Base-by-base conservation (phyloP, 1,284 basidiomycete genomes). In the Ganoderma leucocontextum region DNA sequence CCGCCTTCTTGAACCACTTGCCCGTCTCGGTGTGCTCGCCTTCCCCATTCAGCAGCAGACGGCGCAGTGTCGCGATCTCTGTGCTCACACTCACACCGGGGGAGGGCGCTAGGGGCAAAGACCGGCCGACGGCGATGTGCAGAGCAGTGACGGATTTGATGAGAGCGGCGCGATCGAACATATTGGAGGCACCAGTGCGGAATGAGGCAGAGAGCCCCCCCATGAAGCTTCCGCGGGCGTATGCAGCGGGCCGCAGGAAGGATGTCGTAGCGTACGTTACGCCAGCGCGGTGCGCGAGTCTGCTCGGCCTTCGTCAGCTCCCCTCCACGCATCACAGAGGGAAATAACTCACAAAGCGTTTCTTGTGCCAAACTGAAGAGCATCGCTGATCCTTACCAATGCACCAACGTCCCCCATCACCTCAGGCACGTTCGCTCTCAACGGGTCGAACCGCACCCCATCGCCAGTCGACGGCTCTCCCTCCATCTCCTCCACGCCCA, bases 311-410 rank as follows among this genome's bases (percentile, higher is more conserved):
- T 13, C 1, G 22, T 60, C 13, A 38, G 36, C n/a, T 22, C 41
- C 38, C 15, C 4, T 4, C 19, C 19, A 9, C 0, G 62, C n/a
- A 9, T 52, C 53, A 12, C 0, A 17, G 57, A 80, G 70, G 69
- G 85, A 44, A 29, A 55, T 22, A 5, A 76, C 91, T 75, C 73
- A 93, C 90, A 93, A 78, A 47, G 89, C 86, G 75, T 95, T 89
- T 58, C 93, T 87, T 33, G 88, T 88, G 5, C 83, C 84, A 74
- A 93, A 95, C 64, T 87, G 85, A 17, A 95, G 82, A 0, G 93
- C 93, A 76, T 96, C 95, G 6, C 88, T 86, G 0, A 91, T 94
- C 41, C 85, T 84, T 35, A 92, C 86, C 49, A 93, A 76, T 0
- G 83, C 75, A n/a, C 82, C 83, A 8, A 84, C 75, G 33, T 86